Evolutionary conservation across 2,329 filamentous ascomycete genomes (phyloP).

Genomic region (Epichloe glyceriae): DNA sequence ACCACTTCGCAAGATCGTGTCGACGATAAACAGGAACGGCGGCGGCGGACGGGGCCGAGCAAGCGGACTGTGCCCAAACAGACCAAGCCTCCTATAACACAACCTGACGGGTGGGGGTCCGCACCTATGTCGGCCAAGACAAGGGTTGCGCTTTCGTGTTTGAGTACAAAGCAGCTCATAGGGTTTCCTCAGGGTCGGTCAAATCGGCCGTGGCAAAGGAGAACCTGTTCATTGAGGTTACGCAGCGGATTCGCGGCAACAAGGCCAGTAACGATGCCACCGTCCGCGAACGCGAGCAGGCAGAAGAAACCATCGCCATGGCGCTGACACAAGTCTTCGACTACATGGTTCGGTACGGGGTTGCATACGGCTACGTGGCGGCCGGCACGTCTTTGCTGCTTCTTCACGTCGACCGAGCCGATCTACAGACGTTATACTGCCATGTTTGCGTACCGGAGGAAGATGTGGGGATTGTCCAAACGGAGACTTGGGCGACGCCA

Average conservation of each 20-base stretch:
- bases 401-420: conserved; percentile 10
- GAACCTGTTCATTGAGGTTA: conserved; percentile 7
- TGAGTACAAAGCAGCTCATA: conserved; percentile 8
- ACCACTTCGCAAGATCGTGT: neutral
- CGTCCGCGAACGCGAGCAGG: neutral
- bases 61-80: conserved; percentile 7
- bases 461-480: neutral
- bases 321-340: conserved; percentile 11
- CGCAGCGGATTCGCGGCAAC: conserved; percentile 3
- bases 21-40: conserved; percentile 1
- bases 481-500: neutral
- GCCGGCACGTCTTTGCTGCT: conserved; percentile 14
- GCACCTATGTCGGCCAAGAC: conserved; percentile 4
- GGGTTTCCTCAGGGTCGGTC: conserved; percentile 1
- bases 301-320: conserved; percentile 7
- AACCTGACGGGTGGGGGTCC: conserved; percentile 8
- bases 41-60: conserved; percentile 5
- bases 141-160: conserved; percentile 4
- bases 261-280: neutral
- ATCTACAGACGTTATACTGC: neutral
- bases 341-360: conserved; percentile 10
- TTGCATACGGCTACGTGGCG: conserved; percentile 15
- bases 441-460: neutral
- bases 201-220: conserved; percentile 3
- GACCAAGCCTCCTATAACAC: conserved; percentile 2